Evolutionary conservation across 2,329 filamentous ascomycete genomes (phyloP).

Genomic region (Taxawa tesnikishii): DNA sequence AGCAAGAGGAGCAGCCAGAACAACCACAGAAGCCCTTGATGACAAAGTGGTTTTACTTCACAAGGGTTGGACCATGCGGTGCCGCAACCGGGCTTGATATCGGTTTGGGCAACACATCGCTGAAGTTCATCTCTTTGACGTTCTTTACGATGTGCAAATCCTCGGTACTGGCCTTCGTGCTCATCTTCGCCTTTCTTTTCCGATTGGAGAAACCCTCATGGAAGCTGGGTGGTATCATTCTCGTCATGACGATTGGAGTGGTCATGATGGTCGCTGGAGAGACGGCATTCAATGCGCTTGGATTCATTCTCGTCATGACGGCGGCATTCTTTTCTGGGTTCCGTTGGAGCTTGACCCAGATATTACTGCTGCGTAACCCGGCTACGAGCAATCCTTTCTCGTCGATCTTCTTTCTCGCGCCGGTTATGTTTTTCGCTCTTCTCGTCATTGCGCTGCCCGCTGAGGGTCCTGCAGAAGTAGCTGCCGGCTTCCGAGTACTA

Average conservation of each 20-base stretch:
- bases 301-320: conserved; percentile 84
- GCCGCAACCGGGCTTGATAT: conserved; percentile 90
- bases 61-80: conserved; percentile 82
- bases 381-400: conserved; percentile 95
- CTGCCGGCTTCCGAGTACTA: conserved; percentile 53
- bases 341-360: conserved; percentile 96
- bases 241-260: conserved; percentile 83
- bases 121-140: conserved; percentile 91
- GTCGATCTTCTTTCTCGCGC: conserved; percentile 93
- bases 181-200: conserved; percentile 90
- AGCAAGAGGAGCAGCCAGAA: conserved; percentile 4
- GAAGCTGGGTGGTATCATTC: conserved; percentile 76
- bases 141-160: conserved; percentile 99
- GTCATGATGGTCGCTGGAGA: conserved; percentile 98
- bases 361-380: conserved; percentile 83
- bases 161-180: conserved; percentile 85
- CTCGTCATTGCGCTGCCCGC: conserved; percentile 71
- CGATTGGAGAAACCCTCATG: conserved; percentile 78
- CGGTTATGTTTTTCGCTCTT: conserved; percentile 84
- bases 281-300: conserved; percentile 72
- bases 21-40: conserved; percentile 50
- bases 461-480: conserved; percentile 62
- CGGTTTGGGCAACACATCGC: conserved; percentile 85
- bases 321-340: conserved; percentile 94
- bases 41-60: conserved; percentile 84